These are phyloP conservation scores for Sporopachydermia quercuum DNA, from an alignment of 805 yeast species.

Conservation along the genomic window DNA sequence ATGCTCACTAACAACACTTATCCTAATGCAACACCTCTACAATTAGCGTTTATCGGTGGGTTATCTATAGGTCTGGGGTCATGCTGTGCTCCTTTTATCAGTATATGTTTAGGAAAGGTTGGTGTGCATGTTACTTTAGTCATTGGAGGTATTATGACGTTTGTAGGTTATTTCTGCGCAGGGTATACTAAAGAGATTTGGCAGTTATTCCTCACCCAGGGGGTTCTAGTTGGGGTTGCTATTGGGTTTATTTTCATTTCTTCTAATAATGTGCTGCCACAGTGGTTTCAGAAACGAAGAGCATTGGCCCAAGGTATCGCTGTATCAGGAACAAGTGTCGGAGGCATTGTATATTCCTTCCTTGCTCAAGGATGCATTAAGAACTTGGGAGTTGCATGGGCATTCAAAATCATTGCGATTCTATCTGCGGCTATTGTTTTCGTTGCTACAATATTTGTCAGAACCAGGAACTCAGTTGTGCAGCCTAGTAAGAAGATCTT, in stretches of 20 bases:
- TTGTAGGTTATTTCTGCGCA: neutral
- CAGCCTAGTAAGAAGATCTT: constrained; percentile 18
- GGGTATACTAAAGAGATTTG: neutral
- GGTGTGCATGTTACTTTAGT: neutral
- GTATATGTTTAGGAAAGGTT: constrained; percentile 34
- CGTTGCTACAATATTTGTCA: constrained; percentile 27
- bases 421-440: constrained; percentile 22
- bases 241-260: neutral
- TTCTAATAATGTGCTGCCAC: constrained; percentile 25
- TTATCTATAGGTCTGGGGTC: constrained; percentile 39
- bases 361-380: constrained; percentile 37
- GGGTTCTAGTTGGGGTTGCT: neutral
- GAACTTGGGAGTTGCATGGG: constrained; percentile 29
- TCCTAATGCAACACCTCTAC: constrained; percentile 38
- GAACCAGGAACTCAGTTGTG: constrained; percentile 22
- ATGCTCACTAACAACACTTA: constrained; percentile 37
- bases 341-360: constrained; percentile 43
- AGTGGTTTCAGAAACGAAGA: constrained; percentile 37
- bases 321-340: constrained; percentile 27
- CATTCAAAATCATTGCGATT: constrained; percentile 27
- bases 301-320: constrained; percentile 27
- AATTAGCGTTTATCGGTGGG: constrained; percentile 58
- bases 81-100: constrained; percentile 28
- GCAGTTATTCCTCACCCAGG: constrained; percentile 1
- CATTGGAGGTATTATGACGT: neutral